Evolutionary conservation across 2,329 filamentous ascomycete genomes (phyloP), one percentile per base, ranked within the genome.

Genomic region (Ramularia collo-cygni): DNA sequence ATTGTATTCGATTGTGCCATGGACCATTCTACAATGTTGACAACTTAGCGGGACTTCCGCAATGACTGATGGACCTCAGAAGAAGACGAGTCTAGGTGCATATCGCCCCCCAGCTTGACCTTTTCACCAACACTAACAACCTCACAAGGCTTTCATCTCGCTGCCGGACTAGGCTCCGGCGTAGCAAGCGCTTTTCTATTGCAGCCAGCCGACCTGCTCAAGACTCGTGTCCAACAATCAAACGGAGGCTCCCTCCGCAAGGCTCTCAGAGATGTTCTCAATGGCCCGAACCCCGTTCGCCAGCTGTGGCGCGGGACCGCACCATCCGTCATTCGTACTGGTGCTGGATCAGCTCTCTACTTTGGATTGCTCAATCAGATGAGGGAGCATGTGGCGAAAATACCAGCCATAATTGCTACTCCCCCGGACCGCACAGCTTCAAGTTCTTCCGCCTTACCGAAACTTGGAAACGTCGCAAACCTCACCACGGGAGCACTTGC

Each of bases 201-300:
- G 12, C 92, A 98, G 64, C 92, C 92, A 17, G 84, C 92, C 57
- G 92, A 98, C 66, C 81, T 98, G 3, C 79, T 98, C 61, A 98
- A 98, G 66, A 98, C 92, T 19, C 83, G 92, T 33, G 81, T 96
- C 28, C 92, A 98, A 62, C 92, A 96, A 64, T 86, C 85, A 7
- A 24, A 24, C 79, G 74, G 76, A 30, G 79, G 53, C 24, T 57
- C 86, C 2, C 76, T 96, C 42, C 64, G 77, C 38, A 68, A 71
- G 16, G 84, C 83, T 13, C 69, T 94, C 44, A 77, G 77, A 55
- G 69, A 78, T 24, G 86, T 94, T 58, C 75, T 83, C 48, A 67
- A 69, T 52, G 79, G 76, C 15, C 76, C 76, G 1, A 69, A 78
- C 8, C 81, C 83, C 3, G 69, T 94, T 47, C 75, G 78, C 21